Conservation (phyloP, 371 early-diverging fungal species). For the Mucor velutinosus region DNA sequence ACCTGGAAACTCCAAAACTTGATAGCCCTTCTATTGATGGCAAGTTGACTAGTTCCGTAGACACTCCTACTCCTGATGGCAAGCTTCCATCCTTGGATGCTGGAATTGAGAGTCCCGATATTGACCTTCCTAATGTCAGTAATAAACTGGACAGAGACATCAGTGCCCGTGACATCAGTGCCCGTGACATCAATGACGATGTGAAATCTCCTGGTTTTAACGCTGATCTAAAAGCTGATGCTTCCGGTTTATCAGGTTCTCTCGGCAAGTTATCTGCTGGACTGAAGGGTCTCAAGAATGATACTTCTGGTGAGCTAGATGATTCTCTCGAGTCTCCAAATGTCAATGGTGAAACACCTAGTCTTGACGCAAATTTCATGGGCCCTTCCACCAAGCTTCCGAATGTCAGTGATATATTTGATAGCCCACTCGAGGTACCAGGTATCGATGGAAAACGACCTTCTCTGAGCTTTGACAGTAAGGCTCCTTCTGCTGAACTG, state of each 20-base stretch:
- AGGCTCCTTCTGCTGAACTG: no score
- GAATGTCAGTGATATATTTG: background rate
- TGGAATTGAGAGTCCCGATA: background rate
- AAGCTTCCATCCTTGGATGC: background rate
- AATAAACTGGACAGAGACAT: background rate
- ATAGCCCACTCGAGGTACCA: no score
- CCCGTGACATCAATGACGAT: background rate
- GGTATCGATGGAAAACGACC: background rate
- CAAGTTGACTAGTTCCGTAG: background rate
- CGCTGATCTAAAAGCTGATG: background rate
- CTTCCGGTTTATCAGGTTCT: background rate
- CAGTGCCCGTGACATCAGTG: background rate
- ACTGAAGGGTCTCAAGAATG: background rate
- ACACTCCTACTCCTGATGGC: background rate
- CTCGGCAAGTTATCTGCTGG: background rate
- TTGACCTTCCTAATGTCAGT: background rate
- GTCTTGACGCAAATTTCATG: no score
- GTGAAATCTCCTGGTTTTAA: background rate
- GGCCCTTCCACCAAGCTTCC: background rate
- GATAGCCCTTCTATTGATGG: background rate
- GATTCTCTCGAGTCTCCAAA: background rate
- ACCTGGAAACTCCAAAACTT: background rate
- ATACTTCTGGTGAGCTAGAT: background rate
- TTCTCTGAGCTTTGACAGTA: background rate
- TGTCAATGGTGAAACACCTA: background rate